Evolutionary conservation across 1,284 basidiomycete genomes (phyloP).

Genomic region (Mrakiaceae sp.): DNA sequence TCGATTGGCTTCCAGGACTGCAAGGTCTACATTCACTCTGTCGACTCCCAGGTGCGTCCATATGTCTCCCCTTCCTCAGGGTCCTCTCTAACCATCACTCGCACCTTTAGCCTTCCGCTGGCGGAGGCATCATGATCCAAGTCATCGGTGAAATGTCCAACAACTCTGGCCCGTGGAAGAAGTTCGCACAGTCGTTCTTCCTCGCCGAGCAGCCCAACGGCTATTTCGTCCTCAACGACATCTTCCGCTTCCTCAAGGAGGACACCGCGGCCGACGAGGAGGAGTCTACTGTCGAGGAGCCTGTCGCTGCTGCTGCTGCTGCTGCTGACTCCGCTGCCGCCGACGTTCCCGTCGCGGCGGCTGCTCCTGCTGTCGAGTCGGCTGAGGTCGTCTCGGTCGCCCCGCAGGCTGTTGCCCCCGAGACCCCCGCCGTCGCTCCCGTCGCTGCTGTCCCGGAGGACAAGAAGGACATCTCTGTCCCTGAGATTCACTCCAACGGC

Average conservation of each 20-base stretch:
- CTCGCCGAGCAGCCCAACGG: conserved; percentile 97
- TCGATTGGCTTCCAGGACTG: conserved; percentile 89
- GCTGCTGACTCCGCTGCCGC: conserved; percentile 15
- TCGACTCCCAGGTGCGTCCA: conserved; percentile 57
- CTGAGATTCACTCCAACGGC: neutral
- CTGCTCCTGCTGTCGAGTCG: neutral
- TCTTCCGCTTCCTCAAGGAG: conserved; percentile 98
- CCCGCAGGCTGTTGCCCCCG: conserved; percentile 7
- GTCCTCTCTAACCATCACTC: neutral
- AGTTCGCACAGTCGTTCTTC: conserved; percentile 99
- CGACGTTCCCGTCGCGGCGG: neutral
- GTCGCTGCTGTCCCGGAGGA: conserved; percentile 11
- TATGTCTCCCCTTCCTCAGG: neutral
- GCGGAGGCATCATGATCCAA: conserved; percentile 95
- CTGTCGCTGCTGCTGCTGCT: conserved; percentile 21
- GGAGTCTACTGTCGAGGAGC: conserved; percentile 29
- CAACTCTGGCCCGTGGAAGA: conserved; percentile 74
- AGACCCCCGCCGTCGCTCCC: conserved; percentile 10
- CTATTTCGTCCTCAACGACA: conserved; percentile 99
- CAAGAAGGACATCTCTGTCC: conserved; percentile 17
- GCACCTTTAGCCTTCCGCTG: conserved; percentile 53
- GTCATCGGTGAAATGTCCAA: conserved; percentile 99
- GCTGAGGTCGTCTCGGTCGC: neutral
- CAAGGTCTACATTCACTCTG: conserved; percentile 95
- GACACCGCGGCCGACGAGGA: conserved; percentile 74